A percentile compares a stretch with the other conserved stretches of the same genome.
phyloP scores from a whole-genome alignment of 768 basidiomycete genomes.

The Tulasnella calospora region DNA sequence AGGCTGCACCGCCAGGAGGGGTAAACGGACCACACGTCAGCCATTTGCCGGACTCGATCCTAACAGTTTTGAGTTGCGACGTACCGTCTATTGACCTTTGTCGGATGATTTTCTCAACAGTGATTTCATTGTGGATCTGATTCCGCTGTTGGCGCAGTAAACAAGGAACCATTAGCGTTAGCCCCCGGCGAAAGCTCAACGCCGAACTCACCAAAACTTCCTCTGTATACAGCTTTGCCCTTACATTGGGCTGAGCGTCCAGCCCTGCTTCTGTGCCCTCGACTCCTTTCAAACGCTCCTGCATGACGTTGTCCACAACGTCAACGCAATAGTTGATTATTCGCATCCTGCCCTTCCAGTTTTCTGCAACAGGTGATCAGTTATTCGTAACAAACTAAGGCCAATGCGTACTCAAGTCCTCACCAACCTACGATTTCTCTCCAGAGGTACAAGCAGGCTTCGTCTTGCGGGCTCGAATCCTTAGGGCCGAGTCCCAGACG shows the following conservation, averaged over 20 bases:
- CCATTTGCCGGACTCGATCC: not conserved
- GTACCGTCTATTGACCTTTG: slow-evolving; percentile 66
- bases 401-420: slow-evolving; percentile 33
- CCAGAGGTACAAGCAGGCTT: slow-evolving; percentile 74
- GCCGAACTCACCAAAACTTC: slow-evolving; percentile 59
- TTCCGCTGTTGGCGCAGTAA: slow-evolving; percentile 48
- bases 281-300: slow-evolving; percentile 50
- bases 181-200: not conserved
- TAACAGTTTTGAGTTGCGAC: slow-evolving; percentile 31
- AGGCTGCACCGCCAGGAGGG: slow-evolving; percentile 48
- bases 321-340: slow-evolving; percentile 71
- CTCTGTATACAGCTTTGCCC: slow-evolving; percentile 56
- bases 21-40: slow-evolving; percentile 1
- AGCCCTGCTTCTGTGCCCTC: slow-evolving; percentile 45
- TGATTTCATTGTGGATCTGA: slow-evolving; percentile 69
- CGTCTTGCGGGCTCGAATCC: slow-evolving; percentile 54
- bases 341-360: slow-evolving; percentile 67
- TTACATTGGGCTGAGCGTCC: slow-evolving; percentile 46
- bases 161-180: not conserved
- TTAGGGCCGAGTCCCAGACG: slow-evolving; percentile 43
- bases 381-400: slow-evolving; percentile 28
- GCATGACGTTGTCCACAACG: slow-evolving; percentile 60
- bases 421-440: slow-evolving; percentile 62
- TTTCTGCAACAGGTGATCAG: slow-evolving; percentile 35
- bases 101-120: slow-evolving; percentile 66